Evolutionary conservation across 495 filamentous ascomycete species (phyloP).

Genomic region (Melanomma pulvis-pyrius): DNA sequence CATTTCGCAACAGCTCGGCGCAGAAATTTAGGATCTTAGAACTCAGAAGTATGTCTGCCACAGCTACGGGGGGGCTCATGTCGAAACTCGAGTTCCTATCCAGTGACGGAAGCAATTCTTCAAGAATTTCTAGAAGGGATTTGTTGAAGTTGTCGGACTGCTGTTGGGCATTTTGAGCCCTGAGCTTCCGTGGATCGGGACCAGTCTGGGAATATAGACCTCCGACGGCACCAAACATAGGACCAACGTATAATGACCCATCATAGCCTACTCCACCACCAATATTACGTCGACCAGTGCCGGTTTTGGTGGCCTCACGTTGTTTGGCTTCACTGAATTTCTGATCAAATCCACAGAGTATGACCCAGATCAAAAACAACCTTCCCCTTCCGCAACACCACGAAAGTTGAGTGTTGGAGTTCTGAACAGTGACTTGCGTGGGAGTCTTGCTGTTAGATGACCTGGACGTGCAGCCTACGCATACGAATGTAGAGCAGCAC

Average conservation of each 20-base stretch:
- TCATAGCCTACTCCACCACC: not conserved
- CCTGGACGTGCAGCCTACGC: constrained; percentile 5
- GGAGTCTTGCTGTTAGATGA: not conserved
- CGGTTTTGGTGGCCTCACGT: constrained; percentile 12
- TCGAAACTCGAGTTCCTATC: constrained; percentile 28
- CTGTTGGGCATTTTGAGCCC: constrained; percentile 19
- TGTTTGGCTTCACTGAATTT: constrained; percentile 15
- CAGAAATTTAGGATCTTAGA: constrained; percentile 38
- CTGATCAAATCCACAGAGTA: constrained; percentile 38
- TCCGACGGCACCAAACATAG: not conserved
- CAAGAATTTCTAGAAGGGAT: constrained; percentile 21
- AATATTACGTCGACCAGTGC: constrained; percentile 18
- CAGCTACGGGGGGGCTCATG: constrained; percentile 25
- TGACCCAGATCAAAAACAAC: constrained; percentile 38
- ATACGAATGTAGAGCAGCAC: constrained; percentile 3
- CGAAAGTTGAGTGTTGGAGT: not conserved
- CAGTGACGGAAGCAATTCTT: constrained; percentile 29
- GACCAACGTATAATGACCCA: not conserved
- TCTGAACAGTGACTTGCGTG: not conserved
- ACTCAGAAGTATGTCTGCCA: constrained; percentile 37
- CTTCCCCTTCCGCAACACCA: constrained; percentile 41
- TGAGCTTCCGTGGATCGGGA: not conserved
- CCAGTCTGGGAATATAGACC: not conserved
- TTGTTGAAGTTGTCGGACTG: constrained; percentile 21
- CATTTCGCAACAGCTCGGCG: constrained; percentile 45